These are phyloP conservation scores for Melampsora americana DNA, from an alignment of 1,284 basidiomycete genomes.

Conservation along the genomic window DNA sequence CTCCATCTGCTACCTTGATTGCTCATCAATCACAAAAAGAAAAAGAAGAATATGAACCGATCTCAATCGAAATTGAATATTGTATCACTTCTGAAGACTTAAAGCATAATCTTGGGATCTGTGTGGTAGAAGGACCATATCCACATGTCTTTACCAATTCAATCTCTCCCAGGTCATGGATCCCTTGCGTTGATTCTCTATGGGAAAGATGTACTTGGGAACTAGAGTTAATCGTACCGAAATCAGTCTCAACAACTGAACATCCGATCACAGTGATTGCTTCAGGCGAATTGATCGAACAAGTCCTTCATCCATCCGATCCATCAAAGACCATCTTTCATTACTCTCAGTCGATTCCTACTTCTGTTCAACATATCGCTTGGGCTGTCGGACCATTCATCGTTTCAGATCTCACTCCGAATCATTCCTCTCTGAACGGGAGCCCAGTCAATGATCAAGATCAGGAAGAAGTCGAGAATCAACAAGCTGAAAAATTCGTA, in stretches of 20 bases:
- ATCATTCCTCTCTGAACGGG: not conserved
- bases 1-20: not conserved
- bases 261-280: constrained; percentile 72
- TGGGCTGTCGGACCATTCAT: constrained; percentile 90
- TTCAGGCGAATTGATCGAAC: constrained; percentile 89
- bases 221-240: constrained; percentile 90
- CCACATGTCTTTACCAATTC: constrained; percentile 90
- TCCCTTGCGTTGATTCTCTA: constrained; percentile 89
- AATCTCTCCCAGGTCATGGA: constrained; percentile 90
- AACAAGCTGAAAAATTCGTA: constrained; percentile 16
- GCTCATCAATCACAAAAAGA: constrained; percentile 9
- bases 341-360: constrained; percentile 80
- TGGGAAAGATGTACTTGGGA: constrained; percentile 99
- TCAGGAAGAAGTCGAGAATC: constrained; percentile 10
- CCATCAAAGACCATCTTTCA: constrained; percentile 92
- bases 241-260: constrained; percentile 50
- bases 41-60: constrained; percentile 67
- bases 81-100: constrained; percentile 63
- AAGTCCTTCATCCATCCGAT: constrained; percentile 90
- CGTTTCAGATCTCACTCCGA: constrained; percentile 35
- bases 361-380: constrained; percentile 89
- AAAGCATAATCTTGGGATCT: constrained; percentile 72
- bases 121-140: constrained; percentile 73
- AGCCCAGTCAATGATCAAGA: not conserved
- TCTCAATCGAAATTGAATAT: constrained; percentile 73